Evolutionary conservation across 176 grass and related monocot genomes (phyloP).

Genomic region (Hsuehochloa calcarea): DNA sequence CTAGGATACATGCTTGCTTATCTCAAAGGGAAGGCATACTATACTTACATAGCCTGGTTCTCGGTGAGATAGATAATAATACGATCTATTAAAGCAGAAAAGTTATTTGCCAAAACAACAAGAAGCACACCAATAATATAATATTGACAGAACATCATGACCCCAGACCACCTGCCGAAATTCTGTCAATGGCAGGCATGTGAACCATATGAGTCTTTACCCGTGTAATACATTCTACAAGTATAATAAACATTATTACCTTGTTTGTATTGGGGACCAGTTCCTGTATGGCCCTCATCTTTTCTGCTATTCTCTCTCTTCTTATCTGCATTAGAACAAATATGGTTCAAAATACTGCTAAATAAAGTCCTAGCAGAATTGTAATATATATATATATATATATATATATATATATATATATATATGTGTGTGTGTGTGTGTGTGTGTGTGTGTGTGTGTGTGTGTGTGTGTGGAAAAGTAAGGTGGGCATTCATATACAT

Average conservation of each 20-base stretch:
- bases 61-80: background rate
- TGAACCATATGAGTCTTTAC: constrained; percentile 36
- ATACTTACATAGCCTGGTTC: background rate
- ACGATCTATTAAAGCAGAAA: background rate
- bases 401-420: too few species aligned
- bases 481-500: background rate
- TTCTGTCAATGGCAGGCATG: constrained; percentile 43
- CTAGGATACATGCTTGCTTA: constrained; percentile 6
- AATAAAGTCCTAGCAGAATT: constrained; percentile 26
- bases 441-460: too few species aligned
- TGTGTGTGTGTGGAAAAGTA: too few species aligned
- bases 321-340: constrained; percentile 63
- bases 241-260: constrained; percentile 44
- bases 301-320: constrained; percentile 99
- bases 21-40: constrained; percentile 10
- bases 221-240: constrained; percentile 33
- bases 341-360: constrained; percentile 23
- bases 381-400: background rate
- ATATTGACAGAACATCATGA: constrained; percentile 34
- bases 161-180: constrained; percentile 33
- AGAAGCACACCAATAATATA: constrained; percentile 2
- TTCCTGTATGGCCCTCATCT: constrained; percentile 92
- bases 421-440: too few species aligned
- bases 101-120: constrained; percentile 1
- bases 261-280: constrained; percentile 99